phyloP scores from a whole-genome alignment of 352 stramenopile genomes.

The Pythium pyrilobum region DNA sequence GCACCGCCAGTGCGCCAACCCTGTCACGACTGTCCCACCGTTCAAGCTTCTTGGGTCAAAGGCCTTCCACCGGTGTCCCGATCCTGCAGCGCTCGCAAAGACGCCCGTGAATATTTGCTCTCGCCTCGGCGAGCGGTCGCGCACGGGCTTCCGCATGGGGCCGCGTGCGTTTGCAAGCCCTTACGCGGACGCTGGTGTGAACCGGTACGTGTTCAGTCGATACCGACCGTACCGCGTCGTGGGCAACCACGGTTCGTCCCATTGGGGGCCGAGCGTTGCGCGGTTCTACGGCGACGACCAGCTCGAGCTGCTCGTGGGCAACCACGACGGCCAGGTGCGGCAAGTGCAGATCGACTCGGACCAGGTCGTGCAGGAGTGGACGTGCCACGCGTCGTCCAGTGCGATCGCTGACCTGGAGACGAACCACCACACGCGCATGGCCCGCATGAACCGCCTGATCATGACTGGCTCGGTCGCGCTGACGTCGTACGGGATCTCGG shows the following conservation, averaged over 20 bases:
- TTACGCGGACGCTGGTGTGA: slow-evolving; percentile 61
- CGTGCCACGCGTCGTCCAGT: slow-evolving; percentile 63
- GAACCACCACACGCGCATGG: slow-evolving; percentile 58
- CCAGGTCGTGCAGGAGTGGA: slow-evolving; percentile 68
- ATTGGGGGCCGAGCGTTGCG: slow-evolving; percentile 55
- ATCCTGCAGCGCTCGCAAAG: slow-evolving; percentile 36
- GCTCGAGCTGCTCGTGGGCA: slow-evolving; percentile 64
- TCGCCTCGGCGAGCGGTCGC: slow-evolving; percentile 46
- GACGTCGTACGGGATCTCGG: slow-evolving; percentile 40
- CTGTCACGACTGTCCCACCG: slow-evolving; percentile 79
- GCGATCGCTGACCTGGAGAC: slow-evolving; percentile 64
- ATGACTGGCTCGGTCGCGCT: slow-evolving; percentile 48
- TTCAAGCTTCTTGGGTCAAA: slow-evolving; percentile 69
- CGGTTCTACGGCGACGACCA: slow-evolving; percentile 66
- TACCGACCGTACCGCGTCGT: slow-evolving; percentile 67
- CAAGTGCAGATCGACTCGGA: slow-evolving; percentile 59
- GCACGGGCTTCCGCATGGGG: slow-evolving; percentile 40
- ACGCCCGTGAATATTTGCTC: slow-evolving; percentile 63
- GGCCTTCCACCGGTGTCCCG: slow-evolving; percentile 66
- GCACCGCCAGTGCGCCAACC: slow-evolving; percentile 83
- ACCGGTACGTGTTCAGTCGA: slow-evolving; percentile 73
- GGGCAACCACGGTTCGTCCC: slow-evolving; percentile 40
- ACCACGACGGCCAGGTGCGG: slow-evolving; percentile 61
- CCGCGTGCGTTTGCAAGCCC: slow-evolving; percentile 38
- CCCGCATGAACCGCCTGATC: slow-evolving; percentile 40